Percentiles rank a stretch among this genome's conserved stretches.
phyloP scores from a whole-genome alignment of 2,329 filamentous ascomycete genomes.

The Aspergillus glaucus region DNA sequence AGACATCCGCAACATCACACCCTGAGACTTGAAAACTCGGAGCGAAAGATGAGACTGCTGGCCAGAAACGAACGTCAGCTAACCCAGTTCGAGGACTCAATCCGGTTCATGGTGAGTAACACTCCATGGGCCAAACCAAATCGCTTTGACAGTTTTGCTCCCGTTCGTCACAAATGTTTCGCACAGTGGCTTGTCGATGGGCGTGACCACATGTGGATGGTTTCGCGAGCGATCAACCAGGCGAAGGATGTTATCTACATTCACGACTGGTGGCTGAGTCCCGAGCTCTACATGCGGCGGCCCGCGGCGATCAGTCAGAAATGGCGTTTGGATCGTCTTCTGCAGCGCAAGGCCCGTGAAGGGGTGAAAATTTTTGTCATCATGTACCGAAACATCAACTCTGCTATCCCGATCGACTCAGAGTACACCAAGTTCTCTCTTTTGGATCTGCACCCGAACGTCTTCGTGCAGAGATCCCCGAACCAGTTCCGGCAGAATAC shows the following conservation, averaged over 20 bases:
- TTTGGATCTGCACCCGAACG: conserved; percentile 88
- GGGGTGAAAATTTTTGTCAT: conserved; percentile 98
- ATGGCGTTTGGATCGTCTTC: conserved; percentile 86
- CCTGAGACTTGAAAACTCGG: conserved; percentile 80
- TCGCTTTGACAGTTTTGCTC: conserved; percentile 88
- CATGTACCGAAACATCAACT: conserved; percentile 95
- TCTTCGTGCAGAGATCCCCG: conserved; percentile 91
- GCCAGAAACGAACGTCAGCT: conserved; percentile 86
- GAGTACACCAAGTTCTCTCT: conserved; percentile 97
- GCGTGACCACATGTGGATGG: conserved; percentile 99
- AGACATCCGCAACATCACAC: conserved; percentile 69
- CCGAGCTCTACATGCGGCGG: conserved; percentile 88
- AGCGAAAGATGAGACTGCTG: conserved; percentile 84
- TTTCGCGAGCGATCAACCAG: conserved; percentile 93
- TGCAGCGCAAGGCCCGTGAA: conserved; percentile 90
- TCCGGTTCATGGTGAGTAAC: conserved; percentile 73
- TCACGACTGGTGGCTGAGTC: conserved; percentile 98
- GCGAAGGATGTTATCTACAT: conserved; percentile 98
- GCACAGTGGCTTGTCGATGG: conserved; percentile 96
- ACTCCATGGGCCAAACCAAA: conserved; percentile 79
- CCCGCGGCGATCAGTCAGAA: conserved; percentile 95
- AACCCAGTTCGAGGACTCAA: conserved; percentile 88
- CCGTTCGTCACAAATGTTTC: conserved; percentile 77
- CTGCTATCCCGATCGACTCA: conserved; percentile 93
- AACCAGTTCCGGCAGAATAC: conserved; percentile 99